A percentile compares a stretch with the other conserved stretches of the same genome.
These are phyloP conservation scores for Trichoderma guizhouense DNA, from an alignment of 2,329 filamentous ascomycete species.

Conservation along the genomic window DNA sequence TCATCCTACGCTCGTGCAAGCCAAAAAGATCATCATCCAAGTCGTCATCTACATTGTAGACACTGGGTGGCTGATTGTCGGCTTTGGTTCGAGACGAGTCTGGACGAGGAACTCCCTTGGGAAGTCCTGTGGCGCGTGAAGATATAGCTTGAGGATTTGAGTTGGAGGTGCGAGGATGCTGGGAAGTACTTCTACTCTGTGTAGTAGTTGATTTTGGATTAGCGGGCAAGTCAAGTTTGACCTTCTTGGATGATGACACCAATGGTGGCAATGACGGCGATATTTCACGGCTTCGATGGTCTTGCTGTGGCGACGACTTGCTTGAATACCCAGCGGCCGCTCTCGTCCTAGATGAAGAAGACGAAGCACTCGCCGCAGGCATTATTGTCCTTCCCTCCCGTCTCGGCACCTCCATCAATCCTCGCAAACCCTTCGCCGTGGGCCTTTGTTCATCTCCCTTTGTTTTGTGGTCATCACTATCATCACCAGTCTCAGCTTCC, in stretches of 20 bases:
- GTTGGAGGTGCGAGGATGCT: neutral
- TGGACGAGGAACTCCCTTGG: neutral
- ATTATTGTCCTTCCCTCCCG: slow-evolving; percentile 32
- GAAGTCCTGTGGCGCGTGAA: neutral
- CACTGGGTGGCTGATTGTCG: neutral
- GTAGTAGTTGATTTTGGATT: neutral
- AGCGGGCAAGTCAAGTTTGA: neutral
- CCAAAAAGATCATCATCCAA: slow-evolving; percentile 36
- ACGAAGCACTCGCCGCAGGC: slow-evolving; percentile 19
- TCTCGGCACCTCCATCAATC: slow-evolving; percentile 43
- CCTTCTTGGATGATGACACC: neutral
- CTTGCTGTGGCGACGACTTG: neutral
- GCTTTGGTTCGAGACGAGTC: neutral
- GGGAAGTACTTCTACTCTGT: neutral
- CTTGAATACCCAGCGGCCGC: slow-evolving; percentile 30
- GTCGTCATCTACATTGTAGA: slow-evolving; percentile 22
- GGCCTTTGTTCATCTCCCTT: slow-evolving; percentile 17
- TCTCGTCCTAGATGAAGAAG: slow-evolving; percentile 25
- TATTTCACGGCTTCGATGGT: neutral
- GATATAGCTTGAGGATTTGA: neutral
- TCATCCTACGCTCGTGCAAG: slow-evolving; percentile 30
- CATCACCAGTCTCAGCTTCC: neutral
- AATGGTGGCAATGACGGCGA: neutral
- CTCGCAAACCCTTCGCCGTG: slow-evolving; percentile 36
- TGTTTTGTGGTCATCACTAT: neutral